A percentile compares a stretch with the other conserved stretches of the same genome.
Conservation (phyloP, 202 grass and related monocot genomes). For the Musa balbisiana region DNA sequence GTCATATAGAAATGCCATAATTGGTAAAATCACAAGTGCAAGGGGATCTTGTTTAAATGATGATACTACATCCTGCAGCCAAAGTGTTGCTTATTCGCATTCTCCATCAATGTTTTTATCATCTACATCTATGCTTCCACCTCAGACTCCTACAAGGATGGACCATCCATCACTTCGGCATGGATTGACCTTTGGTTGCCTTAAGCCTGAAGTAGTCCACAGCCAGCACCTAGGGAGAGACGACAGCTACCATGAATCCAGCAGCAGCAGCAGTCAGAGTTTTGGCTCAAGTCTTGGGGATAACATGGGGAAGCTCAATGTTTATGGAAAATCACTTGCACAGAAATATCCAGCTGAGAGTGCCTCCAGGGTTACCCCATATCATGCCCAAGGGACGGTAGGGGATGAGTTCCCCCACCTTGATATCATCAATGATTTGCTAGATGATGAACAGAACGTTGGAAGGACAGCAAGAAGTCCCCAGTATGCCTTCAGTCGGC, state of each 20-base stretch:
- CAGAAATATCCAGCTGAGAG: constrained; percentile 31
- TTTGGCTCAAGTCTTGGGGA: constrained; percentile 1
- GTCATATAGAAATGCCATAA: constrained; percentile 74
- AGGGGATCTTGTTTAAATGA: constrained; percentile 31
- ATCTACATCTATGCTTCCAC: constrained; percentile 36
- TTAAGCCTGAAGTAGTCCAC: constrained; percentile 39
- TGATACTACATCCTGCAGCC: constrained; percentile 35
- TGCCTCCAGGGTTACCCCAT: constrained; percentile 30
- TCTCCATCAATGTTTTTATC: constrained; percentile 38
- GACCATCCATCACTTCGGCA: constrained; percentile 32
- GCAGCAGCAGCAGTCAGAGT: constrained; percentile 13
- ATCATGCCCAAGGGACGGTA: constrained; percentile 35
- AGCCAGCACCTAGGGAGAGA: constrained; percentile 32
- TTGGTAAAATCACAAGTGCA: constrained; percentile 40
- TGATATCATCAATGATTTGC: constrained; percentile 95
- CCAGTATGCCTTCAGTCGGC: constrained; percentile 34
- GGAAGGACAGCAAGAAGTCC: constrained; percentile 28
- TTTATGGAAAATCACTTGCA: constrained; percentile 34
- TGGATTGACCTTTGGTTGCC: constrained; percentile 48
- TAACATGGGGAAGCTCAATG: constrained; percentile 44
- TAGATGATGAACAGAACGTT: constrained; percentile 69
- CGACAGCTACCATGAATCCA: constrained; percentile 31
- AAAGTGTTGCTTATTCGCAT: constrained; percentile 32
- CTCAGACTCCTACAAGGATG: constrained; percentile 29
- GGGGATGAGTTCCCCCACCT: constrained; percentile 88